A percentile compares a stretch with the other conserved stretches of the same genome.
phyloP scores from a whole-genome alignment of 768 basidiomycete species.

The Hortiboletus campestris region DNA sequence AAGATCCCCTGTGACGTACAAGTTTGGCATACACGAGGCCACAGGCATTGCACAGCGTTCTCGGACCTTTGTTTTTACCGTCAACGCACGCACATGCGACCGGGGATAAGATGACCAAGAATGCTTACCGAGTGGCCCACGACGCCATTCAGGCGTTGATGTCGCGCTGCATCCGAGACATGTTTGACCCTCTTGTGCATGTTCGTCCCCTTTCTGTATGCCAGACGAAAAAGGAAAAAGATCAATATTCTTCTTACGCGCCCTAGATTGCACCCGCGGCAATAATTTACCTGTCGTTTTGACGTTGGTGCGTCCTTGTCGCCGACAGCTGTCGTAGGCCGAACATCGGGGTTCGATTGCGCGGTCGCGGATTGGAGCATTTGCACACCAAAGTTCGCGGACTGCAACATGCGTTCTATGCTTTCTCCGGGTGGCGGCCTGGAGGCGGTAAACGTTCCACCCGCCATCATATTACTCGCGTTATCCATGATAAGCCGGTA shows the following conservation, averaged over 20 bases:
- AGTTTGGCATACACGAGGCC: conserved; percentile 86
- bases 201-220: conserved; percentile 39
- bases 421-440: conserved; percentile 30
- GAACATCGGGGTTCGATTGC: conserved; percentile 30
- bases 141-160: conserved; percentile 83
- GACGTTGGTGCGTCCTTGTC: conserved; percentile 32
- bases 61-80: conserved; percentile 52
- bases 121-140: conserved; percentile 73
- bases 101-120: conserved; percentile 21
- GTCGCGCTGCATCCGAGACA: conserved; percentile 83
- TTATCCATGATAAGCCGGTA: conserved; percentile 43
- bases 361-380: conserved; percentile 28
- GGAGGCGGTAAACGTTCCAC: conserved; percentile 22
- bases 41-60: conserved; percentile 84
- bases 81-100: conserved; percentile 25
- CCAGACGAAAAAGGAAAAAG: conserved; percentile 11
- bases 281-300: conserved; percentile 35
- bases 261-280: conserved; percentile 25
- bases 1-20: conserved; percentile 46
- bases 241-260: conserved; percentile 33
- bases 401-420: conserved; percentile 46
- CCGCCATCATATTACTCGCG: conserved; percentile 30
- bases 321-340: conserved; percentile 18
- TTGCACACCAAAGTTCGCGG: conserved; percentile 40
- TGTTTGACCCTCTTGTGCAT: conserved; percentile 60